phyloP scores from a whole-genome alignment of 805 yeast genomes.

The Teunomyces gatunensis region DNA sequence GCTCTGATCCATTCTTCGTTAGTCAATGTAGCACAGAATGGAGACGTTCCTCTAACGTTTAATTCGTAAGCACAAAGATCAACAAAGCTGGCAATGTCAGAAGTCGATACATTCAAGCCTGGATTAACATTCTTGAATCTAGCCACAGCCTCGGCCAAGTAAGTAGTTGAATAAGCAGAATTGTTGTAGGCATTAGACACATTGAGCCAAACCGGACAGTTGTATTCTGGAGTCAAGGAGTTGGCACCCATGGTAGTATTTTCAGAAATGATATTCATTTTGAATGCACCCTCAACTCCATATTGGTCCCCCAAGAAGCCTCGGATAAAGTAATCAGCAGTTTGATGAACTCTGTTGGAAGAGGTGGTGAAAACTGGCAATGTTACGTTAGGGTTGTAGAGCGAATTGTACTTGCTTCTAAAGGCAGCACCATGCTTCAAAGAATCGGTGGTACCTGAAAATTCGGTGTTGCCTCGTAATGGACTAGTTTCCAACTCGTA shows the following conservation, averaged over 20 bases:
- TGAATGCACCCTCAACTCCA: slow-evolving; percentile 20
- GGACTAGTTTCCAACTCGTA: slow-evolving; percentile 53
- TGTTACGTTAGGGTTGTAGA: slow-evolving; percentile 32
- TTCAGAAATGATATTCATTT: slow-evolving; percentile 47
- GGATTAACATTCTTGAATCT: slow-evolving; percentile 57
- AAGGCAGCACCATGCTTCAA: slow-evolving; percentile 47
- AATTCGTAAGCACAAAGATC: slow-evolving; percentile 73
- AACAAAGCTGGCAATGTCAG: slow-evolving; percentile 54
- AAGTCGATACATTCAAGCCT: slow-evolving; percentile 48
- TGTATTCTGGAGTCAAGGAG: slow-evolving; percentile 54
- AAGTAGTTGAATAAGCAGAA: slow-evolving; percentile 33
- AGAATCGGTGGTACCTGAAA: slow-evolving; percentile 52
- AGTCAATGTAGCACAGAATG: slow-evolving; percentile 66
- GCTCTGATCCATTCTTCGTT: slow-evolving; percentile 62
- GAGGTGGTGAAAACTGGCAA: slow-evolving; percentile 56
- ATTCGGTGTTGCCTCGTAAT: slow-evolving; percentile 43
- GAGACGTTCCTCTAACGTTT: slow-evolving; percentile 64
- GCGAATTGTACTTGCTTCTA: slow-evolving; percentile 47
- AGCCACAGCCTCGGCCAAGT: slow-evolving; percentile 50
- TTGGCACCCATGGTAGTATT: slow-evolving; percentile 50
- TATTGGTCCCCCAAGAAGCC: slow-evolving; percentile 55
- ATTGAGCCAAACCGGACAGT: slow-evolving; percentile 24
- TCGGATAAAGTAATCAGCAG: slow-evolving; percentile 54
- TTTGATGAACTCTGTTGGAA: slow-evolving; percentile 53
- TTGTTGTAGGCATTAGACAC: background rate